Percentiles rank a stretch among this genome's conserved stretches.
Evolutionary conservation across 352 stramenopile species (phyloP).

Genomic region (Phytopythium litorale): DNA sequence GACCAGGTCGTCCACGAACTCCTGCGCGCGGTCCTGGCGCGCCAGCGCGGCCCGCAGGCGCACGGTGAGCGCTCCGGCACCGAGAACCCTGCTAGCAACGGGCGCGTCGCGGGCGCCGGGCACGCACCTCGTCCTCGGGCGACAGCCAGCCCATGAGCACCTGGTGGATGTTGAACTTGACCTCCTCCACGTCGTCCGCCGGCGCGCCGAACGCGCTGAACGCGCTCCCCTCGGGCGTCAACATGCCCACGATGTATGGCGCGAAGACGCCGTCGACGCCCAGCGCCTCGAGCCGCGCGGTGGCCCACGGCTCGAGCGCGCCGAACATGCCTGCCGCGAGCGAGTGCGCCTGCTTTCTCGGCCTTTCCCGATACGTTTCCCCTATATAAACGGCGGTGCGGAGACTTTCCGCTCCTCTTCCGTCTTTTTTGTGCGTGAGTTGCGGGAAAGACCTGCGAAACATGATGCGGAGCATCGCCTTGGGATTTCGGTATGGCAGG

Average conservation of each 20-base stretch:
- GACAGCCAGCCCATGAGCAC: slow-evolving; percentile 84
- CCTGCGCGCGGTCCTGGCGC: slow-evolving; percentile 43
- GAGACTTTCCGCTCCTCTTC: background rate
- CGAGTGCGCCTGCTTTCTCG: background rate
- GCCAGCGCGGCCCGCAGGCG: background rate
- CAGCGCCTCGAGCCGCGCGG: slow-evolving; percentile 53
- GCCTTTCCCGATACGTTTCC: background rate
- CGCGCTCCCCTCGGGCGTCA: slow-evolving; percentile 28
- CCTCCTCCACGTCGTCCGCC: slow-evolving; percentile 47
- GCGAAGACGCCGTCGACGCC: slow-evolving; percentile 82
- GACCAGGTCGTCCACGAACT: slow-evolving; percentile 69
- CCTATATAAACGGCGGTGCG: background rate
- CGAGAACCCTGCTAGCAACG: background rate
- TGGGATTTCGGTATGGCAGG: background rate
- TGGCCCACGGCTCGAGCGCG: slow-evolving; percentile 65
- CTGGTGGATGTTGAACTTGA: slow-evolving; percentile 73
- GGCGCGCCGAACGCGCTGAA: slow-evolving; percentile 17
- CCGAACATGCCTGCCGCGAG: background rate
- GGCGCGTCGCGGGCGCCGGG: background rate
- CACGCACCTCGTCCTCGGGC: slow-evolving; percentile 60
- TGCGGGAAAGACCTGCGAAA: background rate
- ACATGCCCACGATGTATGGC: slow-evolving; percentile 79
- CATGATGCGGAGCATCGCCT: background rate
- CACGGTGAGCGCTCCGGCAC: background rate
- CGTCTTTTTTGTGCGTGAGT: background rate